These are phyloP conservation scores for Myxozyma nipponensis DNA, from an alignment of 805 yeast species.

Conservation along the genomic window DNA sequence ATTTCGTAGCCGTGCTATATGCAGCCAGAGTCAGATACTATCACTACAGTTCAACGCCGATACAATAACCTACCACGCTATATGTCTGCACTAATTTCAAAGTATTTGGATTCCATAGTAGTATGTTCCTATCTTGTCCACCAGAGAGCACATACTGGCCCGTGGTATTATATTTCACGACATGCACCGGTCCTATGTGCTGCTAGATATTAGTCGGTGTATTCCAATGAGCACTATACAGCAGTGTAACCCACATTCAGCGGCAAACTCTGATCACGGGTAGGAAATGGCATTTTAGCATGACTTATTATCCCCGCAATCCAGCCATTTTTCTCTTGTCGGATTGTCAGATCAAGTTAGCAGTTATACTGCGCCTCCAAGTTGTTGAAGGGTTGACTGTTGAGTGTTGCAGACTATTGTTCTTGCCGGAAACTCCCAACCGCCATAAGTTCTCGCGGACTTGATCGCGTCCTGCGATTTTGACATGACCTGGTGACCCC, in stretches of 20 bases:
- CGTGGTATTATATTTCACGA: constrained; percentile 30
- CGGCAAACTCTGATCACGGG: background rate
- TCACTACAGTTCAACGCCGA: background rate
- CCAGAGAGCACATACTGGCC: constrained; percentile 34
- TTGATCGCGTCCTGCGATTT: too few relatives aligned
- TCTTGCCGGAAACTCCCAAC: too few relatives aligned
- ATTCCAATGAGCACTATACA: background rate
- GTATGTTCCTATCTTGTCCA: constrained; percentile 33
- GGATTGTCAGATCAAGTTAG: too few relatives aligned
- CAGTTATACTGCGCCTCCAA: too few relatives aligned
- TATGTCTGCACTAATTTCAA: constrained; percentile 27
- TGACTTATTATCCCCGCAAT: background rate
- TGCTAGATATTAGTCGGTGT: constrained; percentile 4
- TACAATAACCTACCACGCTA: constrained; percentile 7
- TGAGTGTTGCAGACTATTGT: too few relatives aligned
- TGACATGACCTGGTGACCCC: too few relatives aligned
- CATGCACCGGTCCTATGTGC: constrained; percentile 31
- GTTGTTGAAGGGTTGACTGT: too few relatives aligned
- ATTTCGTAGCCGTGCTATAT: constrained; percentile 34
- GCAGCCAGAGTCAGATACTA: background rate
- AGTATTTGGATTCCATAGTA: constrained; percentile 33
- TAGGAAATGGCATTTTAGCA: background rate
- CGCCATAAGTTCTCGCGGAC: too few relatives aligned
- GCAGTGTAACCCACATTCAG: background rate
- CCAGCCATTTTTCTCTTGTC: background rate